Evolutionary conservation across 371 early-diverging fungal species (phyloP), one percentile per base, ranked within the genome.

Genomic region (Basidiobolus meristosporus): DNA sequence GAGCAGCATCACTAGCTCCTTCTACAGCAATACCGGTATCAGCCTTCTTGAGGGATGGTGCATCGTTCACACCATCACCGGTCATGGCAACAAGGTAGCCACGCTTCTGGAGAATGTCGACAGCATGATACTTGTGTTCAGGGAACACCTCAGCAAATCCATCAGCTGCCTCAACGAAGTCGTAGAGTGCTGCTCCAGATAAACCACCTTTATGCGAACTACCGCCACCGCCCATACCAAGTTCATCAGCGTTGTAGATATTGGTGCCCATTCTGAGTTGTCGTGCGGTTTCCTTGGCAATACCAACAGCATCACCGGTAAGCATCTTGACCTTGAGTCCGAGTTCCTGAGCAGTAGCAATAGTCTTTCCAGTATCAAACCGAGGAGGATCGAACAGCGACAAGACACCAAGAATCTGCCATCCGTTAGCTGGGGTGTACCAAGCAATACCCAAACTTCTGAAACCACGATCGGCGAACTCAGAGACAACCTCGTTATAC

Each of bases 21-120:
- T 41, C n/a, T 3, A 90, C 84, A 40, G 80, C 80, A 43, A 79
- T 69, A 62, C 80, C 80, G 39, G 76, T 76, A 48, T 79, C 72
- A 45, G 77, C 77, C 64, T 74, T 74, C 52, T 71, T 69, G 49
- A 96, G 78, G 33, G 97, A 90, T 16, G 86, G 89, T 10, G 89
- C 85, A 60, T 96, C 97, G 62, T 90, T 91, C 42, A 88, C 87
- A 65, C 92, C 90, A 58, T 91, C 90, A 47, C 96, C 96, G 32
- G 87, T 85, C 85, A 88, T 87, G 39, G 75, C 80, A 36, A 80
- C 83, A 59, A 79, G 67, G 48, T 78, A 69, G 7, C 76, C 77
- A 46, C 65, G 60, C 40, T 68, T 65, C 59, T 90, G 86, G 43
- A 92, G 67, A 35, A 83, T 79, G 49, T 77, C 74, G 26, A 95